Conservation (phyloP, 306 rosid species). For the Medicago ruthenica region DNA sequence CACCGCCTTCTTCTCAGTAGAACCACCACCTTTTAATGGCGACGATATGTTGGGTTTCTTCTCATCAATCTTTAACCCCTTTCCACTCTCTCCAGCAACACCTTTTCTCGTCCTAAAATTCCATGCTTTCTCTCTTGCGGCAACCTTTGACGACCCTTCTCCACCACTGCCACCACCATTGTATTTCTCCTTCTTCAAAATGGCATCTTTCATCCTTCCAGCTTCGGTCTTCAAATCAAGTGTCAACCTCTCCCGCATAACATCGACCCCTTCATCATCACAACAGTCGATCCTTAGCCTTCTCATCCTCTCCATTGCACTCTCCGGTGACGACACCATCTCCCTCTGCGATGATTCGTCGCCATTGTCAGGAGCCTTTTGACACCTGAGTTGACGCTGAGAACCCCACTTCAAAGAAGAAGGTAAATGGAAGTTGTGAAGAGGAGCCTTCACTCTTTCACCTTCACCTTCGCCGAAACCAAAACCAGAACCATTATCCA, state of each 20-base stretch:
- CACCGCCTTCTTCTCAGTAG: conserved; percentile 40
- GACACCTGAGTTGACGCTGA: conserved; percentile 79
- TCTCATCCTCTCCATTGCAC: conserved; percentile 43
- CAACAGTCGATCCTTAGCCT: conserved; percentile 42
- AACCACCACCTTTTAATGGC: too few relatives aligned
- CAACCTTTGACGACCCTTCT: background rate
- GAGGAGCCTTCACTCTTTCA: conserved; percentile 70
- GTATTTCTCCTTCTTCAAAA: conserved; percentile 52
- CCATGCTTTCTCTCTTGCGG: conserved; percentile 60
- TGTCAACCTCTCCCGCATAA: conserved; percentile 81
- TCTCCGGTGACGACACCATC: background rate
- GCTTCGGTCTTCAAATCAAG: conserved; percentile 80
- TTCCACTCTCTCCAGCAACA: conserved; percentile 41
- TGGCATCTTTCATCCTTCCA: conserved; percentile 66
- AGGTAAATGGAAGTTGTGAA: conserved; percentile 88
- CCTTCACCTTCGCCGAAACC: background rate
- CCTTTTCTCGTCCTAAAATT: conserved; percentile 75
- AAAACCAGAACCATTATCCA: conserved; percentile 68
- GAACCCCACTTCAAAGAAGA: conserved; percentile 83
- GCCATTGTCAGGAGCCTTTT: conserved; percentile 40
- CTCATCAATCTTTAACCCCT: conserved; percentile 66
- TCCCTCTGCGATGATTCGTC: conserved; percentile 42
- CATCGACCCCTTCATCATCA: conserved; percentile 63
- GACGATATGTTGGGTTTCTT: conserved; percentile 30
- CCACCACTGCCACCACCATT: background rate